phyloP scores from a whole-genome alignment of 148 eudicot species.

The Cornus kousa region DNA sequence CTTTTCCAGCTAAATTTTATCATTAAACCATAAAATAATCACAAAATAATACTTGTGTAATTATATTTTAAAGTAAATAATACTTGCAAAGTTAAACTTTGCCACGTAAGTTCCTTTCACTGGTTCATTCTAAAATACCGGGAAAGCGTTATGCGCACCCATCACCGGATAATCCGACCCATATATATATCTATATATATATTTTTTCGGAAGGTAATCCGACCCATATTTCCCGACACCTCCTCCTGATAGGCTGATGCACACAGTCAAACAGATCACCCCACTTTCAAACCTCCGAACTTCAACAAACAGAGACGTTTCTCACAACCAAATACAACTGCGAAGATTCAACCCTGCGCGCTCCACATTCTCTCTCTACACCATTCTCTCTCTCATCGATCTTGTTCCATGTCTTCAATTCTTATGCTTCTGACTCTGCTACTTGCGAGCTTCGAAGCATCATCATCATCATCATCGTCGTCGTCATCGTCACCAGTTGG shows the following conservation, averaged over 20 bases:
- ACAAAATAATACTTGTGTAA: too few relatives aligned
- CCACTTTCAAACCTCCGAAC: not conserved
- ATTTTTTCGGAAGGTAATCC: too few relatives aligned
- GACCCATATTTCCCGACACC: not conserved
- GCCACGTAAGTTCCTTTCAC: too few relatives aligned
- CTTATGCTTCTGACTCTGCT: slow-evolving; percentile 20
- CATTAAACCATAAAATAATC: too few relatives aligned
- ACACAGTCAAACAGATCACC: not conserved
- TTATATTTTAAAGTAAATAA: too few relatives aligned
- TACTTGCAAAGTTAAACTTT: too few relatives aligned
- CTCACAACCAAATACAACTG: not conserved
- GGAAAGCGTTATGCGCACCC: not conserved
- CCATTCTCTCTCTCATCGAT: slow-evolving; percentile 3
- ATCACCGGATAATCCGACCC: not conserved
- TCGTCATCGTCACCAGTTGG: slow-evolving; percentile 31
- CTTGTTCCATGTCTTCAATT: slow-evolving; percentile 27
- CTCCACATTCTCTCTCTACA: not conserved
- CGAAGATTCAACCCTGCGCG: not conserved
- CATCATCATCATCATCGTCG: slow-evolving; percentile 18
- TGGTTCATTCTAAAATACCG: not conserved
- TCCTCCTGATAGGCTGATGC: too few relatives aligned
- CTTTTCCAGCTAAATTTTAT: too few relatives aligned
- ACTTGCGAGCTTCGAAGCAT: slow-evolving; percentile 15
- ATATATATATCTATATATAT: too few relatives aligned
- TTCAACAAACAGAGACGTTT: not conserved